These are phyloP conservation scores for Blastobotrys mokoenaii DNA, from an alignment of 805 yeast genomes.

Conservation along the genomic window DNA sequence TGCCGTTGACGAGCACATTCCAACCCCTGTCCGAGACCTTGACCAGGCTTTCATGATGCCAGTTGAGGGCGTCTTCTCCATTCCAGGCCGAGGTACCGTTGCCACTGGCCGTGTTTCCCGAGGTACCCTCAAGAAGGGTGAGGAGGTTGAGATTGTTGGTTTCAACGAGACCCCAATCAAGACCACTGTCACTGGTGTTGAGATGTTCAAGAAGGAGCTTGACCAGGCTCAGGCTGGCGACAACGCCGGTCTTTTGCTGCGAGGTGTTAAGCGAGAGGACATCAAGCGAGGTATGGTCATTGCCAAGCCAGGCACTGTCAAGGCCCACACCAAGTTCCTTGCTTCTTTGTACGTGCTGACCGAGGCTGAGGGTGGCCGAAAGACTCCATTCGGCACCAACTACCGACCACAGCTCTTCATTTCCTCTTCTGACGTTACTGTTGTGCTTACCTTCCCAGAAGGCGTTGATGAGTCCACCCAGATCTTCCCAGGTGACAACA, in stretches of 20 bases:
- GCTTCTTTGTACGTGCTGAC: slow-evolving; percentile 88
- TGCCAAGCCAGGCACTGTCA: slow-evolving; percentile 85
- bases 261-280: slow-evolving; percentile 98
- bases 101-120: slow-evolving; percentile 99
- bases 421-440: slow-evolving; percentile 94
- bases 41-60: slow-evolving; percentile 97
- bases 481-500: slow-evolving; percentile 97
- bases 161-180: slow-evolving; percentile 76
- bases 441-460: slow-evolving; percentile 81
- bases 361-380: slow-evolving; percentile 99
- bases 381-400: slow-evolving; percentile 92
- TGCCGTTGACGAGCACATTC: slow-evolving; percentile 90
- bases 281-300: slow-evolving; percentile 95
- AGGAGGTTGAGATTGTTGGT: slow-evolving; percentile 96
- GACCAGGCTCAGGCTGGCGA: slow-evolving; percentile 99
- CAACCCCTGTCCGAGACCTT: slow-evolving; percentile 93
- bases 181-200: slow-evolving; percentile 96
- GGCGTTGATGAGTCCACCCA: slow-evolving; percentile 77
- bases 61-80: slow-evolving; percentile 93
- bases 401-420: slow-evolving; percentile 97
- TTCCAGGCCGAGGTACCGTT: slow-evolving; percentile 99
- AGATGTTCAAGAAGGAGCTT: slow-evolving; percentile 98
- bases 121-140: slow-evolving; percentile 96
- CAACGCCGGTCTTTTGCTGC: slow-evolving; percentile 92
- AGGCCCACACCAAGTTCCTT: slow-evolving; percentile 88